Base-by-base conservation (phyloP, 306 rosid species). In the Prunus campanulata region DNA sequence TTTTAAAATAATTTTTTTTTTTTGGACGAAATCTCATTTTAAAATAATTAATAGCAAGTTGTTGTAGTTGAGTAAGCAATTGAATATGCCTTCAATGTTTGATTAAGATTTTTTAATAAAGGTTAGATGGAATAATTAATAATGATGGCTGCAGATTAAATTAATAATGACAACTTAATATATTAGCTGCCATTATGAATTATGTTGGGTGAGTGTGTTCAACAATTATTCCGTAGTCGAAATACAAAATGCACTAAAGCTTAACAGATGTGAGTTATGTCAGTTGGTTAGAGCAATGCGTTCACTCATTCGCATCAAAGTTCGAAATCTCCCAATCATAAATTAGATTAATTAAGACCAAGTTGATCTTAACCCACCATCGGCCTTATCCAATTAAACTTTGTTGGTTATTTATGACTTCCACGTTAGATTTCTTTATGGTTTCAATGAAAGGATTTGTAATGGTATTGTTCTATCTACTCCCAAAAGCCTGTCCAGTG, bases 401-500 rank as follows among this genome's bases (percentile, higher is more conserved):
- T 35, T 35, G 2, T 6, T 35, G 8, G 42, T 35, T 35, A 6
- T 35, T 5, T 35, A 35, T 35, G 42, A 35, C 9, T 39, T 39
- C 9, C 44, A 39, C 44, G 6, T 39, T 39, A 8, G 7, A 8
- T 4, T 46, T 24, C 8, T 74, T 14, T 18, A 24, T 18, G 44
- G 39, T 29, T 61, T 61, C n/a, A 61, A 27, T n/a, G 48, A 62
- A 64, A 49, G 8, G 50, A 35, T 59, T 30, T 24, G 35, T 27
- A 32, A 30, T 16, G 42, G 3, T 44, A 30, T 30, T 12, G 39
- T 30, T 4, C 55, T 61, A 24, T 71, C 82, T 51, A 50, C 56
- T 42, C 74, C 44, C 60, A 46, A 46, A 55, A 63, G 52, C 68
- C 54, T 46, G 74, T 72, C 78, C 61, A 73, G 19, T 6, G 47